Evolutionary conservation across 208 protist genomes (phyloP), one percentile per base, ranked within the genome.

Genomic region (Acanthamoeba comandoni): DNA sequence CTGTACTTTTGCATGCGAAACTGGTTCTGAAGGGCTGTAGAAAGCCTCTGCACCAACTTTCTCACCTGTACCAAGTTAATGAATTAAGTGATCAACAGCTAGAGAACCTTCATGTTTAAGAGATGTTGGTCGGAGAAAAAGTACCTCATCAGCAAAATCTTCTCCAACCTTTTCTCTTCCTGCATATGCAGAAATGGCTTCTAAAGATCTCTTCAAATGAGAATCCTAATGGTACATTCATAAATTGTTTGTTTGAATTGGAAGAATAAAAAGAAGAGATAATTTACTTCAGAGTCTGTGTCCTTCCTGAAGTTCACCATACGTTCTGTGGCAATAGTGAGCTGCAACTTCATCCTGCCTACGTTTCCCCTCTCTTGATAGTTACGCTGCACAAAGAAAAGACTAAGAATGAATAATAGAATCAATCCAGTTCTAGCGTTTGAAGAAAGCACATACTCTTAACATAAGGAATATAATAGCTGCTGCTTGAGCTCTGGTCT

Each of bases 281-380:
- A 8, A 60, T 15, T 60, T 77, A 77, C 69, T 11, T 77, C 69
- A 15, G 29, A 49, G 69, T 31, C 26, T 15, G 69, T 8, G 31
- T 85, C 75, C 75, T 85, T 85, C 19, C 31, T 64, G 22, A 85
- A n/a, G 52, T 85, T 85, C 26, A 85, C 75, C 75, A 85, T 85
- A 55, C 75, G 75, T 55, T 85, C 75, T 12, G 75, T 85, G 52
- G 75, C 75, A 19, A 91, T 65, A 13, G 91, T 94, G n/a, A 65
- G 35, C 67, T 94, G 92, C n/a, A 93, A 64, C 48, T 94, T 94
- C 2, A 79, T 88, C 79, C 92, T 91, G 1, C 84, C 31, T 7
- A 77, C 71, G 43, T 94, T 91, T 43, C 65, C 48, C 0, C 75
- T 53, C 26, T 94, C 92, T 35, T 94, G 88, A 19, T 57, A 92